Evolutionary conservation across 805 yeast species (phyloP).

Genomic region (Teunomyces pallodes): DNA sequence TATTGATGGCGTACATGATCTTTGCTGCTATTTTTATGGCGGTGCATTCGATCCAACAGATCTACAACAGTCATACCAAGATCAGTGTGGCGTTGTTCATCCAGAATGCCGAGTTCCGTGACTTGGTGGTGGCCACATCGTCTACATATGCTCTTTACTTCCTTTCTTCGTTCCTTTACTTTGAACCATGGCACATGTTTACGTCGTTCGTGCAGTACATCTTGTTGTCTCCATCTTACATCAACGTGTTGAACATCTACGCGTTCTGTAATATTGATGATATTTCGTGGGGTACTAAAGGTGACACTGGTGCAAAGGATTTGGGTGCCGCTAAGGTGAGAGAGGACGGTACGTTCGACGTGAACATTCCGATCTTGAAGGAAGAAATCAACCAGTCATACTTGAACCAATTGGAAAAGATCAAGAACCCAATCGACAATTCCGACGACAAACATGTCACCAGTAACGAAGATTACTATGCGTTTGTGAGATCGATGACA

Average conservation of each 20-base stretch:
- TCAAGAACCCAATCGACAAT: conserved; percentile 42
- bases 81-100: conserved; percentile 48
- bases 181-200: conserved; percentile 67
- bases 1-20: conserved; percentile 57
- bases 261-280: conserved; percentile 73
- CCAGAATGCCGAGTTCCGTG: conserved; percentile 43
- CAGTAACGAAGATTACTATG: conserved; percentile 45
- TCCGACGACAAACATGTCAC: conserved; percentile 23
- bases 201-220: conserved; percentile 53
- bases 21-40: conserved; percentile 60
- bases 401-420: conserved; percentile 51
- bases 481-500: conserved; percentile 45
- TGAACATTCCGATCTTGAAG: conserved; percentile 48
- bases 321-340: conserved; percentile 54
- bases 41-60: conserved; percentile 44
- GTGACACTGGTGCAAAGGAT: conserved; percentile 56
- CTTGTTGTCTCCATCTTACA: conserved; percentile 51
- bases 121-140: conserved; percentile 54
- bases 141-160: conserved; percentile 64
- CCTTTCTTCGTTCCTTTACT: conserved; percentile 54
- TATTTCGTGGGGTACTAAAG: conserved; percentile 76
- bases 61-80: conserved; percentile 32
- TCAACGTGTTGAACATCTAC: conserved; percentile 59
- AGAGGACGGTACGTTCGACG: conserved; percentile 56
- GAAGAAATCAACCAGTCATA: conserved; percentile 54